Evolutionary conservation across 805 yeast species (phyloP).

Genomic region (Myxozyma sirexii): DNA sequence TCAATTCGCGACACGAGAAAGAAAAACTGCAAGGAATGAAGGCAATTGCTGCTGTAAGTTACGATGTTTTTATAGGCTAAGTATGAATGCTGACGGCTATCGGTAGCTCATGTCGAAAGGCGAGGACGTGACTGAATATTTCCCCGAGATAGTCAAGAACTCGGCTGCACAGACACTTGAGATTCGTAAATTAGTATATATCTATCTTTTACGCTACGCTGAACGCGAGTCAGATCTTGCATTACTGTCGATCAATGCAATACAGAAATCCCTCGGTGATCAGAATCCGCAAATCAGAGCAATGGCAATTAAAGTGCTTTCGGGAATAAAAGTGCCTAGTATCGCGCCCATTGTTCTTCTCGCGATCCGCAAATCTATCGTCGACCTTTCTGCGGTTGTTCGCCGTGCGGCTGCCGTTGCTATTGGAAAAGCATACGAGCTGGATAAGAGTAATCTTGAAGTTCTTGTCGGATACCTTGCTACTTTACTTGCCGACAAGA

Average conservation of each 20-base stretch:
- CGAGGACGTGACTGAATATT: constrained; percentile 52
- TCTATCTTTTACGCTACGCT: constrained; percentile 74
- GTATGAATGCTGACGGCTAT: background rate
- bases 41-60: constrained; percentile 50
- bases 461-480: constrained; percentile 55
- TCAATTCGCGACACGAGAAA: constrained; percentile 70
- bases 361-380: constrained; percentile 66
- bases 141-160: constrained; percentile 89
- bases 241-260: constrained; percentile 82
- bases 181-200: constrained; percentile 73
- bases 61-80: background rate
- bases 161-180: constrained; percentile 68
- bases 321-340: constrained; percentile 81
- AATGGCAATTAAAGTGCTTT: constrained; percentile 73
- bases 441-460: constrained; percentile 49
- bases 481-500: constrained; percentile 64
- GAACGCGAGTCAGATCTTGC: constrained; percentile 89
- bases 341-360: constrained; percentile 76
- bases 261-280: constrained; percentile 79
- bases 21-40: constrained; percentile 65
- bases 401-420: constrained; percentile 80
- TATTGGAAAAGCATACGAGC: constrained; percentile 57
- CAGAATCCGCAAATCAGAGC: constrained; percentile 68
- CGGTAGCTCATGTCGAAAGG: constrained; percentile 41
- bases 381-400: constrained; percentile 77